phyloP scores from a whole-genome alignment of 495 filamentous ascomycete genomes.

The Annulohypoxylon moriforme region DNA sequence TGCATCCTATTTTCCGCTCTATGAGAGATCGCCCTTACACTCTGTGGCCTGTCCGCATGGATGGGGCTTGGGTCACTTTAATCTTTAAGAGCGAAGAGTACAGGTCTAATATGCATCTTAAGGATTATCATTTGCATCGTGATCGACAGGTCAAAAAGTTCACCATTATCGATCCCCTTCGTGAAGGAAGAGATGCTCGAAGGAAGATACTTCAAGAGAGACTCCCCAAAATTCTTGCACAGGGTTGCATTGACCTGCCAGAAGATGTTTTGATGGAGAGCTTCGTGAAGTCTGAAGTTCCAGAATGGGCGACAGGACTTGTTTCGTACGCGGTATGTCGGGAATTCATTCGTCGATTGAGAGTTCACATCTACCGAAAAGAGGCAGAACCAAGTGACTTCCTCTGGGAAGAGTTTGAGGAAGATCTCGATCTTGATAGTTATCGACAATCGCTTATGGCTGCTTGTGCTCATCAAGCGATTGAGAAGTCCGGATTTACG shows the following conservation, averaged over 20 bases:
- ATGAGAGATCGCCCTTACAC: constrained; percentile 37
- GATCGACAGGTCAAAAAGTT: constrained; percentile 29
- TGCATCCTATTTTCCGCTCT: constrained; percentile 37
- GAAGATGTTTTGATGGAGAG: background rate
- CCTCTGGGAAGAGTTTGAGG: constrained; percentile 39
- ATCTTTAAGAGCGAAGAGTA: constrained; percentile 15
- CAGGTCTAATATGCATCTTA: no score
- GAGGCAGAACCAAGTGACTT: background rate
- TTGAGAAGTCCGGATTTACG: constrained; percentile 38
- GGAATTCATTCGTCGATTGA: constrained; percentile 45
- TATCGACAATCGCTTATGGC: constrained; percentile 41
- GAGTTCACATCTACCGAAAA: constrained; percentile 21
- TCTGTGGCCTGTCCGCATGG: constrained; percentile 26
- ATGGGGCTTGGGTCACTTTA: constrained; percentile 34
- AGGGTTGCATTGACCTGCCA: constrained; percentile 35
- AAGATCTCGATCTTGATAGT: constrained; percentile 35
- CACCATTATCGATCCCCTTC: constrained; percentile 39
- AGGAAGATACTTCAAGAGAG: constrained; percentile 6
- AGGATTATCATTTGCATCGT: background rate
- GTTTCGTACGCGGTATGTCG: constrained; percentile 40
- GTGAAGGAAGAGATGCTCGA: background rate
- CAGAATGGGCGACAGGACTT: constrained; percentile 35
- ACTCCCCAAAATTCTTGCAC: constrained; percentile 17
- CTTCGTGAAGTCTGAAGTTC: background rate
- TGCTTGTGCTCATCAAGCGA: constrained; percentile 42